Evolutionary conservation across 2,329 filamentous ascomycete species (phyloP), one percentile per base, ranked within the genome.

Genomic region (Diaporthe sp.): DNA sequence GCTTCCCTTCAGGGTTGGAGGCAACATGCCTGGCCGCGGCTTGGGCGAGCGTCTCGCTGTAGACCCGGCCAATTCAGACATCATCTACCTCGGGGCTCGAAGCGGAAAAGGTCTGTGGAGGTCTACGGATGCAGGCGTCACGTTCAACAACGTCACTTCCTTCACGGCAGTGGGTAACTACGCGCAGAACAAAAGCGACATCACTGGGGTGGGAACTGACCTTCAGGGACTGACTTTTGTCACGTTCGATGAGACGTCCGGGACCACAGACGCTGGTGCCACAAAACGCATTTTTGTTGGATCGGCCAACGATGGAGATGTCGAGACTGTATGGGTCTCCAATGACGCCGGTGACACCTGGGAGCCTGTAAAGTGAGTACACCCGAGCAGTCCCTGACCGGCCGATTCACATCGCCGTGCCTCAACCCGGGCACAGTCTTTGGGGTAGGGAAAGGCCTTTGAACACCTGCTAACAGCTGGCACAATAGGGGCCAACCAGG

Each of bases 21-120:
- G 90, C 0, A 91, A 91, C 80, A 91, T 91, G 89, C 90, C 90
- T 10, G 90, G 90, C 3, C 87, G 90, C 28, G 90, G 90, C 4
- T 88, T 87, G 80, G 90, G 90, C 42, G 90, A 91, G 80, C 86
- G 90, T 31, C 86, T 91, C 6, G 89, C 89, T 3, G 86, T 92
- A 6, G 90, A 91, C 79, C 90, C 90, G 3, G 86, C 88, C 63
- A 89, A 90, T 78, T 87, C 89, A 57, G 85, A 88, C 47, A 88
- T 91, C 74, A 78, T 91, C 25, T 91, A 89, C 79, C 90, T 91
- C 74, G 90, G 90, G 4, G 88, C 90, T 3, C 85, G 90, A 57
- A 90, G 88, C 75, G 90, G 89, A 7, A 87, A 91, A 44, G 90
- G 90, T 2, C 82, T 92, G 4, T 91, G 88, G 86, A 90, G 89